Conservation (phyloP, 2,329 filamentous ascomycete genomes). For the Claviceps cyperi region DNA sequence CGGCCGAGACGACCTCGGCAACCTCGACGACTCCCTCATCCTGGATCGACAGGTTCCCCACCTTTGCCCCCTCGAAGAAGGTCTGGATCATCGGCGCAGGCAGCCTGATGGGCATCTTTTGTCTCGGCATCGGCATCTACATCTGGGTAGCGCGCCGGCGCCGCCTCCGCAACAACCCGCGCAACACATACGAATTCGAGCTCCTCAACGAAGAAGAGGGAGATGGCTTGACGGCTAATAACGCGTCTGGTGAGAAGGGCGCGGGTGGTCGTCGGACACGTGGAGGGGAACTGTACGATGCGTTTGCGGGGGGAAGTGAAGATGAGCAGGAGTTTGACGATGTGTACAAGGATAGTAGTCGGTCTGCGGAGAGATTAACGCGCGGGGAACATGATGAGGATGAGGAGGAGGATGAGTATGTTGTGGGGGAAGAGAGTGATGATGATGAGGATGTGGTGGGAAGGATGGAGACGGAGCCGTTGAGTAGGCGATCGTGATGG, state of each 20-base stretch:
- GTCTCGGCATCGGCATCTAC: constrained; percentile 65
- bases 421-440: constrained; percentile 33
- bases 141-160: constrained; percentile 67
- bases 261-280: constrained; percentile 36
- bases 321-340: constrained; percentile 40
- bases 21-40: constrained; percentile 35
- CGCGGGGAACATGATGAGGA: constrained; percentile 11
- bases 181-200: constrained; percentile 88
- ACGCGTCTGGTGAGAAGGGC: constrained; percentile 25
- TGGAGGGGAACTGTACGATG: constrained; percentile 90
- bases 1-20: background rate
- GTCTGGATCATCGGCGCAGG: constrained; percentile 91
- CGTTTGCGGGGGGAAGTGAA: constrained; percentile 74
- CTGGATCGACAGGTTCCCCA: constrained; percentile 77
- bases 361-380: constrained; percentile 16
- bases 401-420: constrained; percentile 28
- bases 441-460: constrained; percentile 22
- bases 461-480: constrained; percentile 13
- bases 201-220: constrained; percentile 73
- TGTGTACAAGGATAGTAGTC: constrained; percentile 21
- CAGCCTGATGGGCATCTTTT: constrained; percentile 75
- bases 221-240: constrained; percentile 31
- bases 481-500: constrained; percentile 7
- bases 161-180: constrained; percentile 56
- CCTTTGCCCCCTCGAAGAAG: constrained; percentile 73